Conservation (phyloP, 2,329 filamentous ascomycete species). For the Exophiala lecanii-corni region DNA sequence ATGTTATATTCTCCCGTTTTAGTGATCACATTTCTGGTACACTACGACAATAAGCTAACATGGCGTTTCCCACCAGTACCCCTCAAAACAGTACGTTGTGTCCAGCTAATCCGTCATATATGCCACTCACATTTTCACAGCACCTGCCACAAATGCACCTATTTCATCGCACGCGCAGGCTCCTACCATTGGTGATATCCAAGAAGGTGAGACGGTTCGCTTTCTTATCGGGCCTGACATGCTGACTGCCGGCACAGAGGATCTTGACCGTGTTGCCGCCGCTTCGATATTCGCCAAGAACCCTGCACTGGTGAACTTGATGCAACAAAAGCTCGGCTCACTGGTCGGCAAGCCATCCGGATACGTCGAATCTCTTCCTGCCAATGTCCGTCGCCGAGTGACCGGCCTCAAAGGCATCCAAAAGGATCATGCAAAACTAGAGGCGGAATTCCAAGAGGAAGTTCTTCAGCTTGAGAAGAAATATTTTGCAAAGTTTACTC, state of each 20-base stretch:
- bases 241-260: conserved; percentile 57
- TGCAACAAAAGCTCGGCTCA: conserved; percentile 89
- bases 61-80: conserved; percentile 58
- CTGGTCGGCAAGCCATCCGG: conserved; percentile 94
- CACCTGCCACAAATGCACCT: conserved; percentile 83
- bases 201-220: conserved; percentile 65
- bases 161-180: conserved; percentile 97
- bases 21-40: too few species aligned
- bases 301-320: conserved; percentile 91
- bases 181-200: conserved; percentile 89
- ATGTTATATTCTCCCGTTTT: conserved; percentile 5
- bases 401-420: conserved; percentile 95
- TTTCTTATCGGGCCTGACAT: conserved; percentile 11
- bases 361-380: conserved; percentile 93
- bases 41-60: too few species aligned
- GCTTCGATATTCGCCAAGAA: conserved; percentile 94
- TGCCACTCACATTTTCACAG: conserved; percentile 16
- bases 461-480: conserved; percentile 98
- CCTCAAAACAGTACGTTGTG: conserved; percentile 75
- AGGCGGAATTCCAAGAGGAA: conserved; percentile 97
- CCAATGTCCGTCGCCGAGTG: conserved; percentile 84
- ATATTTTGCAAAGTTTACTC: conserved; percentile 98
- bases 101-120: neutral
- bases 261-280: conserved; percentile 78
- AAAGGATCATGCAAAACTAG: conserved; percentile 97